A percentile compares a stretch with the other conserved stretches of the same genome.
These are phyloP conservation scores for Cytospora leucostoma DNA, from an alignment of 2,329 filamentous ascomycete species.

Conservation along the genomic window DNA sequence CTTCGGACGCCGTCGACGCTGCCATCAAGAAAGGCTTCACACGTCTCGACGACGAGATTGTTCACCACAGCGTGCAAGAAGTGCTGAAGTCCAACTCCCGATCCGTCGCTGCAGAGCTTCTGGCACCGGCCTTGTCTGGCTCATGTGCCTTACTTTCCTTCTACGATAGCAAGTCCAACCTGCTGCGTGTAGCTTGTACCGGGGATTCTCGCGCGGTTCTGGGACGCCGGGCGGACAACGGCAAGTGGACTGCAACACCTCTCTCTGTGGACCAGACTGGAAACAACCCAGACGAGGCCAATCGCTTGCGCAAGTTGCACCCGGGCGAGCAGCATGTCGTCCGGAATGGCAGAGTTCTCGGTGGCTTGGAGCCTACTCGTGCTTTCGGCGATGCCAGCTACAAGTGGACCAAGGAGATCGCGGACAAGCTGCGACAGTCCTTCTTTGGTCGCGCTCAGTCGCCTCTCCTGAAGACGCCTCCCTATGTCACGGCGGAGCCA, in stretches of 20 bases:
- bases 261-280: slow-evolving; percentile 95
- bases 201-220: slow-evolving; percentile 95
- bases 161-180: slow-evolving; percentile 85
- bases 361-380: slow-evolving; percentile 86
- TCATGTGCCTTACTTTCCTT: slow-evolving; percentile 96
- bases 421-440: slow-evolving; percentile 75
- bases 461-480: slow-evolving; percentile 80
- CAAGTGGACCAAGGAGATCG: slow-evolving; percentile 89
- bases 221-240: slow-evolving; percentile 72
- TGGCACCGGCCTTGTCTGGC: slow-evolving; percentile 92
- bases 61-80: slow-evolving; percentile 88
- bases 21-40: slow-evolving; percentile 94
- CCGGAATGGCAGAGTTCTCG: slow-evolving; percentile 84
- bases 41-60: slow-evolving; percentile 89
- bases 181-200: slow-evolving; percentile 90
- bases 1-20: slow-evolving; percentile 77
- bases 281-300: slow-evolving; percentile 79
- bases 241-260: slow-evolving; percentile 90
- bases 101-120: slow-evolving; percentile 83
- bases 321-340: slow-evolving; percentile 88
- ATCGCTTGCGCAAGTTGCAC: slow-evolving; percentile 80
- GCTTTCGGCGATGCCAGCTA: slow-evolving; percentile 97
- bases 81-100: slow-evolving; percentile 88
- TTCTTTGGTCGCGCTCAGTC: slow-evolving; percentile 87
- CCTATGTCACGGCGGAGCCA: slow-evolving; percentile 96